These are phyloP conservation scores for Suillus cothurnatus DNA, from an alignment of 768 basidiomycete genomes.

Conservation along the genomic window DNA sequence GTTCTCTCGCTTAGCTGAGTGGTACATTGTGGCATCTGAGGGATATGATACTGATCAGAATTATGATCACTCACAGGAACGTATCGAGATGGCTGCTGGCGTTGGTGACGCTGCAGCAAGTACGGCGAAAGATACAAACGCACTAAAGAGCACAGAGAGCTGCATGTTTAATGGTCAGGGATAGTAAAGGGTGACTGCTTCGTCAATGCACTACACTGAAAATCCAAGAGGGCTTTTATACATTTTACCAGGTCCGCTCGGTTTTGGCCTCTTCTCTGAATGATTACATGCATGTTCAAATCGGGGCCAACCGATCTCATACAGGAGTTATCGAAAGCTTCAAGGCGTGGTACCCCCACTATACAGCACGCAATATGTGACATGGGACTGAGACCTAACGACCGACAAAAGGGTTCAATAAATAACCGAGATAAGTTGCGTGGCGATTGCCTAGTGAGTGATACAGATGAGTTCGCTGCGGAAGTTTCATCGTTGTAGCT, in stretches of 20 bases:
- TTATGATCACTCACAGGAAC: neutral
- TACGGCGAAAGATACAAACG: neutral
- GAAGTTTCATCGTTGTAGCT: neutral
- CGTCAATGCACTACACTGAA: neutral
- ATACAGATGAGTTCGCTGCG: neutral
- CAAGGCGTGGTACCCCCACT: neutral
- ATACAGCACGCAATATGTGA: neutral
- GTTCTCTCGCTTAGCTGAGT: neutral
- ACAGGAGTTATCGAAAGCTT: neutral
- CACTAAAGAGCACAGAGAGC: neutral
- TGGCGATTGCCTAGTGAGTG: neutral
- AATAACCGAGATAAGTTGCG: neutral
- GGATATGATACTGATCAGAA: neutral
- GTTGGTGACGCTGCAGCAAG: constrained; percentile 4
- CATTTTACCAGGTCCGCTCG: neutral
- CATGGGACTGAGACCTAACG: neutral
- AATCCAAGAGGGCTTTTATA: neutral
- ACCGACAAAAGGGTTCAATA: neutral
- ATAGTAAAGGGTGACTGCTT: neutral
- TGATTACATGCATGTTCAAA: too few relatives aligned
- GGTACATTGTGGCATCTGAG: neutral
- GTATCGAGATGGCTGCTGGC: neutral
- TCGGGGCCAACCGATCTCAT: neutral
- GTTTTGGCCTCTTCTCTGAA: too few relatives aligned
- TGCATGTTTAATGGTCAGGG: neutral